Evolutionary conservation across 371 early-diverging fungal genomes (phyloP).

Genomic region (Blastocladiella emersonii): DNA sequence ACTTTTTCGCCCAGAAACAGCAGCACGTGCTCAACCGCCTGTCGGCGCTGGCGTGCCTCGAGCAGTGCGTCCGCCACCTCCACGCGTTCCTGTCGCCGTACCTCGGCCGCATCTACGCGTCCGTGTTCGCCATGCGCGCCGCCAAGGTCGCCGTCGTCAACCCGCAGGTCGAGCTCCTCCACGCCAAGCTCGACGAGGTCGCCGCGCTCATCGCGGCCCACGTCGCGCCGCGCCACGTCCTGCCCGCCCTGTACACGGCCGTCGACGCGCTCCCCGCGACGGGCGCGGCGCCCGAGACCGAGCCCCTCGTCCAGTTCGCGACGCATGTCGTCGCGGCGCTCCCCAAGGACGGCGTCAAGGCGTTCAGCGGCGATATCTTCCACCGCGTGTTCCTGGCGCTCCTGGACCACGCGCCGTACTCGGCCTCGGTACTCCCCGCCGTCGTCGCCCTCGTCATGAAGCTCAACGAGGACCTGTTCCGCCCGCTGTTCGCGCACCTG

Average conservation of each 20-base stretch:
- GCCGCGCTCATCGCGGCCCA: conserved; percentile 36
- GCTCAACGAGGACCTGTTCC: conserved; percentile 85
- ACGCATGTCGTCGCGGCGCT: conserved; percentile 12
- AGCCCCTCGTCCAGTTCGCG: conserved; percentile 12
- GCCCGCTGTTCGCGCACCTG: conserved; percentile 69
- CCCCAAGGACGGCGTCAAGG: conserved; percentile 7
- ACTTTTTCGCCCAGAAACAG: background rate
- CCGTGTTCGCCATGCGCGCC: conserved; percentile 21
- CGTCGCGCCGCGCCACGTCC: conserved; percentile 52
- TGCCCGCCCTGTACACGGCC: conserved; percentile 40
- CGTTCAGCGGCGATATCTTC: background rate
- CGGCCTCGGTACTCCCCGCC: conserved; percentile 41
- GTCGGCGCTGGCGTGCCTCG: conserved; percentile 52
- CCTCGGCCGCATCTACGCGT: conserved; percentile 37
- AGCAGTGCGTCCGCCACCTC: conserved; percentile 49
- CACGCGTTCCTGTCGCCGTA: conserved; percentile 78
- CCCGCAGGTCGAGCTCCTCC: conserved; percentile 23
- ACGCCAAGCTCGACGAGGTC: conserved; percentile 38
- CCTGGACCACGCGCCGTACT: conserved; percentile 48
- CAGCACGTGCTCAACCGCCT: conserved; percentile 20
- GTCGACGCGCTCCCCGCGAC: background rate
- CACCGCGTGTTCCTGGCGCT: conserved; percentile 50
- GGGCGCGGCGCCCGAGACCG: background rate
- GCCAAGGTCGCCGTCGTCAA: conserved; percentile 26
- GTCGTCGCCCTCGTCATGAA: conserved; percentile 72